Evolutionary conservation across 768 basidiomycete genomes (phyloP), one percentile per base, ranked within the genome.

Genomic region (Russula olivacea): DNA sequence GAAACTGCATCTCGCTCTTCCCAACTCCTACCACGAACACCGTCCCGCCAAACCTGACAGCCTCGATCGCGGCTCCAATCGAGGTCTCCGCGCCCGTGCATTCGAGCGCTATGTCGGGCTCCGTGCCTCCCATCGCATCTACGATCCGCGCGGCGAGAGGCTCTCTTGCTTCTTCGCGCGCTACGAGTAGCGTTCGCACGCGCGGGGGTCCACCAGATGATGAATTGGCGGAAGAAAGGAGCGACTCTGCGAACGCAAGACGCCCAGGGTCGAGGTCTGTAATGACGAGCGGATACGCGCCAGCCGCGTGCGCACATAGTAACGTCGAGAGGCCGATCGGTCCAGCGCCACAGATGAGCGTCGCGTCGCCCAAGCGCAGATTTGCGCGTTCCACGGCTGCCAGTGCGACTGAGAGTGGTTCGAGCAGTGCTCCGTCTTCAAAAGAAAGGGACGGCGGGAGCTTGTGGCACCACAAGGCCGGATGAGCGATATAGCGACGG

Each of bases 21-120:
- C 86, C 86, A 15, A 87, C 84, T 55, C 86, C 86, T 36, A 87
- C 85, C 63, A 87, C 82, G 71, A 87, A 86, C 28, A 87, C 83
- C 67, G 85, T 86, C 34, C 81, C 83, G 41, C 85, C 84, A 60
- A 86, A 87, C 68, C 79, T 76, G 69, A 80, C 75, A 2, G 66
- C 66, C 12, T 65, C 45, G 47, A 84, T 73, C 28, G 84, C 85
- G 10, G 81, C 80, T 61, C 82, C 81, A 50, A 87, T 76, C 58
- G 85, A 86, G 62, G 78, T 80, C 71, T 86, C 83, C 3, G 81
- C 79, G 52, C 86, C 86, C 2, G 84, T 85, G 65, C 86, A 87
- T 65, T 87, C 86, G 21, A 87, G 71, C 25, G 82, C 78, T 34
- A 87, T 67, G 43, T 70, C 66, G 54, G 78, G 79, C 61, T 87